These are phyloP conservation scores for Mycena sp. DNA, from an alignment of 1,284 basidiomycete genomes.

Conservation along the genomic window DNA sequence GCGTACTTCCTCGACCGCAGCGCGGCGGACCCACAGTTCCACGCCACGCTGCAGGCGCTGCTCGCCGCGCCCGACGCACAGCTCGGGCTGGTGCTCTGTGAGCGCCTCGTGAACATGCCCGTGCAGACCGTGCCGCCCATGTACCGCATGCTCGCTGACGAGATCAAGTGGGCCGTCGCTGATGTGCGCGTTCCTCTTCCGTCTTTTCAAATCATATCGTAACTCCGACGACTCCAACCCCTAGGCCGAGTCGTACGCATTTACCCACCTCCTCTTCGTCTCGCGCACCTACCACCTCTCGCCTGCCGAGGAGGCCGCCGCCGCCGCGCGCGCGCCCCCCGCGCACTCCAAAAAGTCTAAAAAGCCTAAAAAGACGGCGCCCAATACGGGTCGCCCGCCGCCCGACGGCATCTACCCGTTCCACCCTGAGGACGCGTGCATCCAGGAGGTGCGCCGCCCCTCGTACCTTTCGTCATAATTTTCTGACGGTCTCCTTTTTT, in stretches of 20 bases:
- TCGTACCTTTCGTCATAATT: conserved; percentile 1
- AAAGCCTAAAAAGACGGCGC: conserved; percentile 45
- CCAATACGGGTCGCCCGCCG: conserved; percentile 39
- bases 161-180: conserved; percentile 75
- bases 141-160: conserved; percentile 87
- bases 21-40: conserved; percentile 56
- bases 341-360: conserved; percentile 42
- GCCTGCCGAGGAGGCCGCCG: conserved; percentile 62
- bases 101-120: conserved; percentile 93
- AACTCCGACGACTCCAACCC: background rate
- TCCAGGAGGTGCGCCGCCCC: conserved; percentile 63
- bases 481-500: background rate
- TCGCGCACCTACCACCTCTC: conserved; percentile 79
- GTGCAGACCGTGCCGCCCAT: conserved; percentile 90
- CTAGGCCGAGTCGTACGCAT: conserved; percentile 74
- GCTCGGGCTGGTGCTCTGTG: conserved; percentile 85
- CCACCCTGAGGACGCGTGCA: conserved; percentile 87
- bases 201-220: background rate
- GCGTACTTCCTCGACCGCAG: conserved; percentile 72
- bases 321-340: conserved; percentile 48
- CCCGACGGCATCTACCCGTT: conserved; percentile 73
- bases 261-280: conserved; percentile 77
- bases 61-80: conserved; percentile 61
- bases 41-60: conserved; percentile 60
- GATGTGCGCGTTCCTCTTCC: conserved; percentile 57